Percentiles rank a stretch among this genome's conserved stretches.
phyloP scores from a whole-genome alignment of 305 asterid genomes.

The Fraxinus sp. region DNA sequence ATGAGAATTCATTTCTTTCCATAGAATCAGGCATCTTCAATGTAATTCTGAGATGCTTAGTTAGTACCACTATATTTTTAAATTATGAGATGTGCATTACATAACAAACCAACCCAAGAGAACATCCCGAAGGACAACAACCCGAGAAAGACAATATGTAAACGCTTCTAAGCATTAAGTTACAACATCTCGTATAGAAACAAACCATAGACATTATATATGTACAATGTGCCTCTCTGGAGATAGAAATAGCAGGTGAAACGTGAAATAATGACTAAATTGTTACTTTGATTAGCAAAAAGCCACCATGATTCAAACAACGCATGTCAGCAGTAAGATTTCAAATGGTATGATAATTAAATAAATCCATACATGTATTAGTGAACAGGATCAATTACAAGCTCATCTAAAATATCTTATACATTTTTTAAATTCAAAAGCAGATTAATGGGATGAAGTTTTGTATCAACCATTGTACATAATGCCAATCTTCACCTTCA shows the following conservation, averaged over 20 bases:
- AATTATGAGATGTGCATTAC: neutral
- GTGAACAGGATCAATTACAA: neutral
- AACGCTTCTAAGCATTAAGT: neutral
- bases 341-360: neutral
- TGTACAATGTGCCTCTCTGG: neutral
- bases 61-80: neutral
- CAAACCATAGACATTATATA: neutral
- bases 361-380: neutral
- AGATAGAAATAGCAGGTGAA: neutral
- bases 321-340: neutral
- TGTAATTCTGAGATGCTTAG: neutral
- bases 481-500: neutral
- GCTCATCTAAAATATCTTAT: neutral
- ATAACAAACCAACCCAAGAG: neutral
- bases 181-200: neutral
- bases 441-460: neutral
- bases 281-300: neutral
- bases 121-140: neutral
- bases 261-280: neutral
- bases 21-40: neutral
- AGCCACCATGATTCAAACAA: neutral
- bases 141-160: neutral
- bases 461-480: neutral
- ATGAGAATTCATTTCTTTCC: slow-evolving; percentile 16
- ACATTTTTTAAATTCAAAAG: neutral